Base-by-base conservation (phyloP, 805 yeast genomes). In the Wickerhamiella parazyma region DNA sequence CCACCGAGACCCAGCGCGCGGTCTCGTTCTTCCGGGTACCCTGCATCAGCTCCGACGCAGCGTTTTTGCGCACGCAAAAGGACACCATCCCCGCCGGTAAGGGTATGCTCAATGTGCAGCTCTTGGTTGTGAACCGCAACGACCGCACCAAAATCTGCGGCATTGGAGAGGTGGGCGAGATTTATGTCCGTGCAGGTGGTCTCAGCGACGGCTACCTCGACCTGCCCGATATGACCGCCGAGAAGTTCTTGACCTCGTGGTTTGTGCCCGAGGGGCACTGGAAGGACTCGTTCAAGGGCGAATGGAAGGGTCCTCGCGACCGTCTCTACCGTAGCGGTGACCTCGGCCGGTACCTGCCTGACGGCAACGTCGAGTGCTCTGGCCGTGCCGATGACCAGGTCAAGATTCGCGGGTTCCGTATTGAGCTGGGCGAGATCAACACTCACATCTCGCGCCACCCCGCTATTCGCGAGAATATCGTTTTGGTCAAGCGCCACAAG, bases 331-430 rank as follows among this genome's bases (percentile, higher is more conserved):
- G 97, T 64, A 89, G 97, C 36, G 99, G 99, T 53, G 99, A 91
- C 64, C 70, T 91, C 51, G 99, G 98, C 44, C 76, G 98, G 54
- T 91, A 93, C 60, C 67, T 87, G 47, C 96, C 97, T 6, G 95
- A 87, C 58, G 99, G 98, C 45, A 84, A 91, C 65, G 86, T 91
- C 54, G 99, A 91, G 68, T 89, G 96, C 62, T 81, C 94, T 60
- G 99, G 99, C 47, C 76, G 99, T 61, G 98, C 98, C 21, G 99
- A 91, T 65, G 97, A 89, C 60, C 99, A 91, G 64, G 95, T 91
- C 48, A 91, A 91, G 63, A 91, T 91, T 52, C 78, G 99, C 67
- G 99, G 99, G 1, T 93, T 91, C 75, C 76, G 99, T 65, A 93
- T 91, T 50, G 99, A 91, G 65, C 70, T 91, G 45, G 99, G 99